Conservation (phyloP, 2,329 filamentous ascomycete species). For the Phyllosticta citrichinensis region DNA sequence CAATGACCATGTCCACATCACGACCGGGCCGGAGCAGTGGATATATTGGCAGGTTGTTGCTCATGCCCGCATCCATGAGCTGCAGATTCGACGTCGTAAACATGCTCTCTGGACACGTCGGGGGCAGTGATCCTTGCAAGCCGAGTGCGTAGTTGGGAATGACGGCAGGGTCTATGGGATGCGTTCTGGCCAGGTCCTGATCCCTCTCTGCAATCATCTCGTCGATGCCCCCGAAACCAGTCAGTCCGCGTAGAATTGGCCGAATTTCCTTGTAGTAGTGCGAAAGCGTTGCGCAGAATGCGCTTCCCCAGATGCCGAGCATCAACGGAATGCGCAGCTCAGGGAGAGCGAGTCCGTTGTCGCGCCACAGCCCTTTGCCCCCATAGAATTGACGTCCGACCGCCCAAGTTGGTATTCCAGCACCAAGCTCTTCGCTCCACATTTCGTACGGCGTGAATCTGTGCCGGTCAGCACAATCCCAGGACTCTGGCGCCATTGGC, state of each 20-base stretch:
- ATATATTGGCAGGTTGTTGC: conserved; percentile 94
- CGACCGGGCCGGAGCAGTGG: conserved; percentile 81
- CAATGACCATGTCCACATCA: conserved; percentile 79
- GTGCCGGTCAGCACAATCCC: conserved; percentile 5
- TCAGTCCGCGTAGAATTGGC: conserved; percentile 66
- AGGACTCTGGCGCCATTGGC: neutral
- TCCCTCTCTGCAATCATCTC: conserved; percentile 73
- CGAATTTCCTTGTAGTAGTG: conserved; percentile 93
- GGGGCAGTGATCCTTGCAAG: conserved; percentile 64
- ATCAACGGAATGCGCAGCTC: conserved; percentile 76
- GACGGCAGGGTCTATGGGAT: conserved; percentile 83
- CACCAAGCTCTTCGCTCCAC: conserved; percentile 84
- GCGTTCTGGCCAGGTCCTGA: conserved; percentile 78
- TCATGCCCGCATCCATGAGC: conserved; percentile 95
- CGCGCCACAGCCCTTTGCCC: conserved; percentile 54
- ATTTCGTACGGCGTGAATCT: conserved; percentile 74
- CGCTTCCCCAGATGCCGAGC: conserved; percentile 92
- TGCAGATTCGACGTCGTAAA: conserved; percentile 55
- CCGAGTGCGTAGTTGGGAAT: conserved; percentile 85
- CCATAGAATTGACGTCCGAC: conserved; percentile 72
- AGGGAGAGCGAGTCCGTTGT: conserved; percentile 62
- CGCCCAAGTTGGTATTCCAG: conserved; percentile 92
- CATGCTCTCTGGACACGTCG: conserved; percentile 68
- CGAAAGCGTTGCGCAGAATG: conserved; percentile 88
- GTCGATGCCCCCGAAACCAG: conserved; percentile 69